These are phyloP conservation scores for Diplosphaera chodatii DNA, from an alignment of 139 green algal species.

Conservation along the genomic window DNA sequence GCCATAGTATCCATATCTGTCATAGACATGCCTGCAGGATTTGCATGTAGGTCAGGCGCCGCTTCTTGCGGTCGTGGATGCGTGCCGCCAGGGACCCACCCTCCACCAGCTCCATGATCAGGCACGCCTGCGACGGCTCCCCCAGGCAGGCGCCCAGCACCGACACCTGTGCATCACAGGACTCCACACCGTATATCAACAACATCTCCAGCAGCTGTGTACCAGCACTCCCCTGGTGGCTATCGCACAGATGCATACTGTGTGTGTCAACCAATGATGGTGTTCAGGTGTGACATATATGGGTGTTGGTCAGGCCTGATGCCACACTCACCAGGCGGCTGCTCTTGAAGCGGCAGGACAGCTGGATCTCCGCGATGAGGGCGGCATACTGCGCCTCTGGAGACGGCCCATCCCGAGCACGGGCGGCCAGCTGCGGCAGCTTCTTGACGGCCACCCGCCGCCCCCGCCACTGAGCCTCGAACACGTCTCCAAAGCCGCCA, in stretches of 20 bases:
- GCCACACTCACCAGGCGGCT: constrained; percentile 46
- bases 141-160: constrained; percentile 22
- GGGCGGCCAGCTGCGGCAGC: constrained; percentile 21
- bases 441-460: constrained; percentile 67
- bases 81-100: constrained; percentile 52
- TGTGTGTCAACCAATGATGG: too few relatives aligned
- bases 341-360: constrained; percentile 44
- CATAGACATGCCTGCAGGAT: constrained; percentile 40
- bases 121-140: constrained; percentile 25
- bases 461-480: constrained; percentile 48
- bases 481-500: constrained; percentile 71
- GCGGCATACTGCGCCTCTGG: constrained; percentile 28
- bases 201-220: too few relatives aligned
- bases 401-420: constrained; percentile 1
- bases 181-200: constrained; percentile 10
- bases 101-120: constrained; percentile 77
- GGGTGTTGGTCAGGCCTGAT: too few relatives aligned
- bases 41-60: constrained; percentile 53
- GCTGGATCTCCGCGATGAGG: constrained; percentile 58
- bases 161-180: constrained; percentile 14
- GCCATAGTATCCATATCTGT: too few relatives aligned
- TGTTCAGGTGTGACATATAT: too few relatives aligned
- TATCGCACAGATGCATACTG: too few relatives aligned
- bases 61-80: constrained; percentile 54
- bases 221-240: too few relatives aligned